Percentiles rank a stretch among this genome's conserved stretches.
phyloP scores from a whole-genome alignment of 495 filamentous ascomycete genomes.

The Cladorrhinum samala region DNA sequence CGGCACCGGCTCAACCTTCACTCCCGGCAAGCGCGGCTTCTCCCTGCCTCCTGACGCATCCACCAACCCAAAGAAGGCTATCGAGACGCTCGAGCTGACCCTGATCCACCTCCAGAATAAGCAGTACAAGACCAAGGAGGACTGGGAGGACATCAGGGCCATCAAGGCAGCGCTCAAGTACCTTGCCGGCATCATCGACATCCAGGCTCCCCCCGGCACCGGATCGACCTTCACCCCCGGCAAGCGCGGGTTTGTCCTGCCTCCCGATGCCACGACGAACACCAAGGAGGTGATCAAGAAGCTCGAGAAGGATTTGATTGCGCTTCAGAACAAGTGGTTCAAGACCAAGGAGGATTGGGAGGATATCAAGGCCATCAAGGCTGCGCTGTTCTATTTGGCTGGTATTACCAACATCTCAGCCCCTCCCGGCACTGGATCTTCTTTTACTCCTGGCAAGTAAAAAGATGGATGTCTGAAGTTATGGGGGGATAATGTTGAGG shows the following conservation, averaged over 20 bases:
- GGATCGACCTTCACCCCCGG: constrained; percentile 24
- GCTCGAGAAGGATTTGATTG: constrained; percentile 20
- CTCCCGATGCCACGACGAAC: constrained; percentile 17
- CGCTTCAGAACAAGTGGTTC: constrained; percentile 26
- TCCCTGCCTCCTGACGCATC: constrained; percentile 15
- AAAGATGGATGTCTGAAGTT: too few species aligned
- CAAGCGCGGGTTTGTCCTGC: constrained; percentile 17
- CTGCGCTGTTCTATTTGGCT: constrained; percentile 20
- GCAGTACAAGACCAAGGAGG: constrained; percentile 20
- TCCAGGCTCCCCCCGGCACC: constrained; percentile 23
- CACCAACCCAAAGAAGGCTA: constrained; percentile 21
- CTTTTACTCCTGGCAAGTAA: constrained; percentile 26
- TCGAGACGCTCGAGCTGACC: constrained; percentile 19
- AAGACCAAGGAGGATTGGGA: constrained; percentile 20
- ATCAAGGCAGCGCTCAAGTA: constrained; percentile 21
- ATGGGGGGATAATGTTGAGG: too few species aligned
- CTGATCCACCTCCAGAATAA: constrained; percentile 26
- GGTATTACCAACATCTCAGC: constrained; percentile 21
- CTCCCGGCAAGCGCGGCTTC: constrained; percentile 21
- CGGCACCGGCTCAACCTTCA: constrained; percentile 21
- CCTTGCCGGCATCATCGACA: constrained; percentile 20
- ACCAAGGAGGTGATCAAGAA: constrained; percentile 21
- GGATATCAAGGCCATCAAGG: constrained; percentile 22
- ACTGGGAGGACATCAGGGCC: constrained; percentile 19
- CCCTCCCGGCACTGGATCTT: constrained; percentile 19